Base-by-base conservation (phyloP, 164 flowering plant genomes). In the Pachysandra terminalis region DNA sequence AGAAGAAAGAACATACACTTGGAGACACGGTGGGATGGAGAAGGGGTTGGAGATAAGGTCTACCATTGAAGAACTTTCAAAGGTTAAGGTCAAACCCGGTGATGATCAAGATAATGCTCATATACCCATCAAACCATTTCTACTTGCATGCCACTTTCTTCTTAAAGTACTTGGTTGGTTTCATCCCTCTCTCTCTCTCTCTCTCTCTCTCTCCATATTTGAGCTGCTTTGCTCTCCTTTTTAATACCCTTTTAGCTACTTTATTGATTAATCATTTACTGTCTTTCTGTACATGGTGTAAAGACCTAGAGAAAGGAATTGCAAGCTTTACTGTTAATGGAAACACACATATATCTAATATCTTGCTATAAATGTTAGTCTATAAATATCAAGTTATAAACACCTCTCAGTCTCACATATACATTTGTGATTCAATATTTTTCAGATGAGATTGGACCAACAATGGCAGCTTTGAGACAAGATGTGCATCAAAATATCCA, bases 361-460 rank as follows among this genome's bases (percentile, higher is more conserved):
- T n/a, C n/a, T n/a, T n/a, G n/a, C n/a, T n/a, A n/a, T n/a, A n/a
- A n/a, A n/a, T n/a, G n/a, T n/a, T n/a, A n/a, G n/a, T n/a, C n/a
- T n/a, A n/a, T n/a, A n/a, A n/a, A n/a, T n/a, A n/a, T n/a, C n/a
- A n/a, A n/a, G n/a, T n/a, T n/a, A n/a, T n/a, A n/a, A n/a, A n/a
- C n/a, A n/a, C n/a, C n/a, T n/a, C n/a, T n/a, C n/a, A n/a, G n/a
- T n/a, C n/a, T n/a, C n/a, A n/a, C n/a, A n/a, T n/a, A n/a, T n/a
- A n/a, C n/a, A n/a, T n/a, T n/a, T n/a, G n/a, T n/a, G n/a, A n/a
- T n/a, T n/a, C n/a, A n/a, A n/a, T n/a, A n/a, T n/a, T n/a, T n/a
- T n/a, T 83, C 87, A 92, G 98, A 90, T 87, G 90, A 92, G 88
- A 87, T 90, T 26, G 98, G 98, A 25, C 93, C 98, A 66, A 83